A percentile compares a stretch with the other conserved stretches of the same genome.
These are phyloP conservation scores for Aspergillus sp. DNA, from an alignment of 2,329 filamentous ascomycete genomes.

Conservation along the genomic window DNA sequence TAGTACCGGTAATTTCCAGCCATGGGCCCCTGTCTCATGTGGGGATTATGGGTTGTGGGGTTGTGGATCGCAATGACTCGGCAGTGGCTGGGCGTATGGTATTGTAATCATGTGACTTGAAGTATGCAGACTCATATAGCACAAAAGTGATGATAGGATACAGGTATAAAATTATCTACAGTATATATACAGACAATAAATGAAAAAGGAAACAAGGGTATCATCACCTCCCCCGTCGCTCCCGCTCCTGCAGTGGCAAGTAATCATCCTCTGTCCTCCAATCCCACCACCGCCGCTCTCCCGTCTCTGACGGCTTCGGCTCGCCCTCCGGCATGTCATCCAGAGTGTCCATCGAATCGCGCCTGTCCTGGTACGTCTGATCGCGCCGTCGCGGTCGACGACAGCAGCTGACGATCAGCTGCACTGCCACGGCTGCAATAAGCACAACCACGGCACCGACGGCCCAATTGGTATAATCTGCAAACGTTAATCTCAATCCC, in stretches of 20 bases:
- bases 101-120: too few species aligned
- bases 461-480: neutral
- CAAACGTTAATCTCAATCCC: too few species aligned
- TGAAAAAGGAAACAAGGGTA: neutral
- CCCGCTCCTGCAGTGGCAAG: constrained; percentile 21
- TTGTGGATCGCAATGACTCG: too few species aligned
- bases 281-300: constrained; percentile 24
- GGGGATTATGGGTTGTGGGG: too few species aligned
- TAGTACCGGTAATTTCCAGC: too few species aligned
- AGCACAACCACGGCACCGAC: neutral
- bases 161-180: neutral
- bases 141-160: too few species aligned
- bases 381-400: neutral
- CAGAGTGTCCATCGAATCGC: constrained; percentile 5
- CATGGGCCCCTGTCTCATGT: too few species aligned
- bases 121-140: too few species aligned
- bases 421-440: neutral
- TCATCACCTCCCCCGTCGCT: constrained; percentile 10
- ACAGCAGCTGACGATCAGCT: neutral
- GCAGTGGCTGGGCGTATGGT: too few species aligned
- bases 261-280: constrained; percentile 22
- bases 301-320: constrained; percentile 8
- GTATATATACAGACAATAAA: neutral
- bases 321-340: constrained; percentile 5
- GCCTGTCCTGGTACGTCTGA: neutral